Base-by-base conservation (phyloP, 495 filamentous ascomycete species). In the Daldinia vernicosa region DNA sequence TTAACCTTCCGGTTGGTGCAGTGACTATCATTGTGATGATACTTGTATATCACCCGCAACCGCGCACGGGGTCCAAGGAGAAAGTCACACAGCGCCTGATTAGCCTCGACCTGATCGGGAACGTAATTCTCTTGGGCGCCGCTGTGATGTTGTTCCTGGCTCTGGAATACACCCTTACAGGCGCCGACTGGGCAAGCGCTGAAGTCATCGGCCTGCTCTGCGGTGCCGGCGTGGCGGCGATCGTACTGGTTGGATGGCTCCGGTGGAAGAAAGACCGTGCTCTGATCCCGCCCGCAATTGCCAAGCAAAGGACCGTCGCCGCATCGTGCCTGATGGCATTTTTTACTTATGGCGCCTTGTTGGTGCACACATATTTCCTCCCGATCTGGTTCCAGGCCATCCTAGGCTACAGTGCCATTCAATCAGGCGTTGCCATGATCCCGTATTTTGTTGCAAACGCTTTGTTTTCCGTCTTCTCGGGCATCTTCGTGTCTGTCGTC, bases 341-440 rank as follows among this genome's bases (percentile, higher is more conserved):
- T 63, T 81, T 80, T 58, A 72, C 88, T 9, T 88, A 87, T 14
- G 85, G 82, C 19, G 76, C 84, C 1, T 90, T 91, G 76, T 86
- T 93, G 51, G 71, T 91, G 17, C 75, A 89, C 9, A 76, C 88
- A 24, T 91, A 86, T 35, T 88, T 89, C 81, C 80, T 94, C 7
- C 92, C 92, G 0, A 89, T 94, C 70, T 95, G 89, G 89, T 93
- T 95, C 82, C 92, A 95, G 72, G 89, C 91, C 5, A 88, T 94
- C 75, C 90, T 92, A 67, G 85, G 83, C 51, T 86, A 85, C 30
- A 80, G 83, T 0, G 87, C 92, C n/a, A 85, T 87, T 6, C 81
- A 86, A 35, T 90, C 89, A 4, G 92, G 92, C 12, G 88, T 93
- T 69, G 85, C 85, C 73, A 90, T 86, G 54, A 80, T 94, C 9